Evolutionary conservation across 2,329 filamentous ascomycete species (phyloP).

Genomic region (Ciborinia camelliae): DNA sequence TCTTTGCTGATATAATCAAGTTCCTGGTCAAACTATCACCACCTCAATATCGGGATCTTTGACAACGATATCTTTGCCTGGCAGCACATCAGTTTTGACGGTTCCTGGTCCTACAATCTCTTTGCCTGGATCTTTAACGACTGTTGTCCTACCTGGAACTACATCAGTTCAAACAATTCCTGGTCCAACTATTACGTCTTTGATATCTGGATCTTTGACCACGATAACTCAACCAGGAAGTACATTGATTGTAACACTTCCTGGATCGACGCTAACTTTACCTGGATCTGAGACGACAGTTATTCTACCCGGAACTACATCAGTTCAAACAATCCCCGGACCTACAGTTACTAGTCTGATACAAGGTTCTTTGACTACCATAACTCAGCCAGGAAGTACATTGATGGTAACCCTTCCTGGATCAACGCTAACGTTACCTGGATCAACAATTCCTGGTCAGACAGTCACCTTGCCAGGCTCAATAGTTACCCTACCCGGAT

Average conservation of each 20-base stretch:
- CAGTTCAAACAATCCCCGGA: slow-evolving; percentile 9
- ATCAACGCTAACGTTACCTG: background rate
- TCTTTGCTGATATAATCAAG: background rate
- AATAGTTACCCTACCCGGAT: slow-evolving; percentile 1
- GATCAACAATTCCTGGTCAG: background rate
- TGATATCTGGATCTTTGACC: slow-evolving; percentile 20
- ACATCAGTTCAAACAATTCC: slow-evolving; percentile 7
- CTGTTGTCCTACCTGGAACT: background rate
- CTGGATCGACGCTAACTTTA: background rate
- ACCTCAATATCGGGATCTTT: slow-evolving; percentile 20
- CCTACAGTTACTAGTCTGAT: slow-evolving; percentile 21
- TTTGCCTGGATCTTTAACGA: slow-evolving; percentile 8
- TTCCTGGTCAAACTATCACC: slow-evolving; percentile 10
- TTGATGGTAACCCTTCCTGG: background rate
- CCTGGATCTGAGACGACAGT: background rate
- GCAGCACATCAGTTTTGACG: slow-evolving; percentile 1
- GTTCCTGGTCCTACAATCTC: background rate
- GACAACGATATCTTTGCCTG: slow-evolving; percentile 4
- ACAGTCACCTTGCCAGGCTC: background rate
- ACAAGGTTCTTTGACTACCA: slow-evolving; percentile 22
- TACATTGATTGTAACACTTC: slow-evolving; percentile 14
- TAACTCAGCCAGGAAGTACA: background rate
- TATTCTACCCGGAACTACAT: background rate
- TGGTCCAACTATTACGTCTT: slow-evolving; percentile 21
- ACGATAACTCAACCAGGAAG: slow-evolving; percentile 18